Conservation (phyloP, 1,139 yeast species). For the Blastobotrys elegans region DNA sequence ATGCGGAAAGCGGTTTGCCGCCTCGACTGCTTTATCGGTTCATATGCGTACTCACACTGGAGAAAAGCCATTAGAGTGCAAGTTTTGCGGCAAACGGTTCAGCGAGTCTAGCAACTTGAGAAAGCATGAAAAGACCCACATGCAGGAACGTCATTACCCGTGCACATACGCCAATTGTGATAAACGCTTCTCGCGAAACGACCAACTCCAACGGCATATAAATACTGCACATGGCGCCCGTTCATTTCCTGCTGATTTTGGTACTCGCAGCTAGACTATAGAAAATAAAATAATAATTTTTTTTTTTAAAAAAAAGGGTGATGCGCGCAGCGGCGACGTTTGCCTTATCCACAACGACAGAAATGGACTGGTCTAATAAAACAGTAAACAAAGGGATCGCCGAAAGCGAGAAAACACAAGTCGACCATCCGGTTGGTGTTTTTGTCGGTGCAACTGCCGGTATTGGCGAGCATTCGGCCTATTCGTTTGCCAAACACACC, state of each 20-base stretch:
- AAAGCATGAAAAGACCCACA: slow-evolving; percentile 65
- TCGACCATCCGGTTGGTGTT: too few species aligned
- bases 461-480: background rate
- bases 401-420: too few species aligned
- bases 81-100: slow-evolving; percentile 75
- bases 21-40: slow-evolving; percentile 49
- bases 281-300: too few species aligned
- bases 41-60: slow-evolving; percentile 89
- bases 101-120: slow-evolving; percentile 85
- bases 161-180: slow-evolving; percentile 30
- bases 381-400: too few species aligned
- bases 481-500: background rate
- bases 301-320: too few species aligned
- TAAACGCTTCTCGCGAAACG: slow-evolving; percentile 32
- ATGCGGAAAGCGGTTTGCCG: slow-evolving; percentile 73
- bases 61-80: slow-evolving; percentile 80
- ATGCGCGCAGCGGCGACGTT: too few species aligned
- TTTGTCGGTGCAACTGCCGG: background rate
- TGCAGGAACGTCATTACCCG: slow-evolving; percentile 14
- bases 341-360: too few species aligned
- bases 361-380: too few species aligned
- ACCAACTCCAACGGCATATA: slow-evolving; percentile 24
- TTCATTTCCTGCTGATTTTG: too few species aligned
- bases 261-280: too few species aligned
- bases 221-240: background rate